Evolutionary conservation across 495 filamentous ascomycete species (phyloP).

Genomic region (Margaritispora aquatica): DNA sequence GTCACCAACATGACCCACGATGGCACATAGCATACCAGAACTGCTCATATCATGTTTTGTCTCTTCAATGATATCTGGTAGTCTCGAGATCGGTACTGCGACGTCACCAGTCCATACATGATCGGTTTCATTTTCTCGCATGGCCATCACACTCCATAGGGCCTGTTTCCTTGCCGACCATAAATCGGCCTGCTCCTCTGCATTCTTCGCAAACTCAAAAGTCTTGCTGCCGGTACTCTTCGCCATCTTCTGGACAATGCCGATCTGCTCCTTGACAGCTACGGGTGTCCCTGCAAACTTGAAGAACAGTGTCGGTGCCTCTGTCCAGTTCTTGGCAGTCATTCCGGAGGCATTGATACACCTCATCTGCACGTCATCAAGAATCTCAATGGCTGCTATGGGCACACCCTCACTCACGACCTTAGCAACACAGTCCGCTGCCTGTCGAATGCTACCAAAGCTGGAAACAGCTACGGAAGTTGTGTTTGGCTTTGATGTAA

Average conservation of each 20-base stretch:
- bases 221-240: constrained; percentile 51
- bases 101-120: constrained; percentile 83
- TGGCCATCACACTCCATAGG: constrained; percentile 66
- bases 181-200: constrained; percentile 65
- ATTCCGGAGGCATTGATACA: constrained; percentile 78
- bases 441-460: constrained; percentile 71
- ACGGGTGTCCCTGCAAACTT: constrained; percentile 78
- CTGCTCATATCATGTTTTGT: constrained; percentile 65
- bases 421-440: constrained; percentile 72
- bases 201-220: constrained; percentile 74
- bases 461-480: constrained; percentile 80
- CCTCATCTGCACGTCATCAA: constrained; percentile 92
- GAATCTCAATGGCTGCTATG: constrained; percentile 83
- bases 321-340: constrained; percentile 66
- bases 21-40: constrained; percentile 62
- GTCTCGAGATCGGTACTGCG: constrained; percentile 66
- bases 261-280: constrained; percentile 78
- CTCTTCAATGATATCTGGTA: constrained; percentile 72
- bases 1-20: constrained; percentile 79
- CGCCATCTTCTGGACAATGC: constrained; percentile 61
- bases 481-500: constrained; percentile 69
- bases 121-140: constrained; percentile 48
- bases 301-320: constrained; percentile 87
- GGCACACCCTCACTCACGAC: constrained; percentile 77
- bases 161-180: constrained; percentile 89